Evolutionary conservation across 805 yeast species (phyloP).

Genomic region (Saccharomycodes ludwigii): DNA sequence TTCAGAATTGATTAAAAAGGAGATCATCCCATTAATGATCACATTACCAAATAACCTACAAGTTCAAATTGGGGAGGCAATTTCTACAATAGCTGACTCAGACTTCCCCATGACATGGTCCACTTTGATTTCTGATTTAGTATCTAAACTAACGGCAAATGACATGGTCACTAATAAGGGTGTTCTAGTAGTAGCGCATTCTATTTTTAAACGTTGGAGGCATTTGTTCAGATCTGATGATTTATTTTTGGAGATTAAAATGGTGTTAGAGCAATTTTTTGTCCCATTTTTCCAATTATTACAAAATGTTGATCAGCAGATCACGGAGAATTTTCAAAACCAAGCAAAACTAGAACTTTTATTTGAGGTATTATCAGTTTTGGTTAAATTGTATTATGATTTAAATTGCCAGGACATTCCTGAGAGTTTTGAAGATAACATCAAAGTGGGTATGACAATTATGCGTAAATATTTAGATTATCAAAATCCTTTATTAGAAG

Average conservation of each 20-base stretch:
- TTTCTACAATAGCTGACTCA: constrained; percentile 84
- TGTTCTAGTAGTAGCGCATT: constrained; percentile 83
- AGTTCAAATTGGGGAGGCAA: constrained; percentile 89
- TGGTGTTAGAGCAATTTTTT: constrained; percentile 76
- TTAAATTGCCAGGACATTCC: constrained; percentile 97
- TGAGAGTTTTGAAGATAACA: constrained; percentile 90
- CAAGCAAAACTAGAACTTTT: constrained; percentile 40
- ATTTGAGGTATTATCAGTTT: constrained; percentile 57
- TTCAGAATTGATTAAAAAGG: constrained; percentile 54
- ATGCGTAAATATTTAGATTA: constrained; percentile 71
- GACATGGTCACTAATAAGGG: constrained; percentile 73
- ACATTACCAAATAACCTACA: constrained; percentile 67
- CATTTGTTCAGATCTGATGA: constrained; percentile 88
- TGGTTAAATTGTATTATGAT: constrained; percentile 79
- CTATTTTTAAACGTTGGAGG: constrained; percentile 94
- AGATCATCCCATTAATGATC: constrained; percentile 81
- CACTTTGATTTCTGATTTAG: constrained; percentile 59
- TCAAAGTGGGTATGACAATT: constrained; percentile 63
- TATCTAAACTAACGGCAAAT: constrained; percentile 46
- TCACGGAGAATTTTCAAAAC: constrained; percentile 34
- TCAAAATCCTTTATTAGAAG: constrained; percentile 39
- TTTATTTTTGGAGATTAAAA: constrained; percentile 71
- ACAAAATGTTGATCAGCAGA: constrained; percentile 51
- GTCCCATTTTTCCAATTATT: constrained; percentile 67
- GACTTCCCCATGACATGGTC: constrained; percentile 94